Evolutionary conservation across 805 yeast species (phyloP).

Genomic region (Wickerhamomyces silvicola): DNA sequence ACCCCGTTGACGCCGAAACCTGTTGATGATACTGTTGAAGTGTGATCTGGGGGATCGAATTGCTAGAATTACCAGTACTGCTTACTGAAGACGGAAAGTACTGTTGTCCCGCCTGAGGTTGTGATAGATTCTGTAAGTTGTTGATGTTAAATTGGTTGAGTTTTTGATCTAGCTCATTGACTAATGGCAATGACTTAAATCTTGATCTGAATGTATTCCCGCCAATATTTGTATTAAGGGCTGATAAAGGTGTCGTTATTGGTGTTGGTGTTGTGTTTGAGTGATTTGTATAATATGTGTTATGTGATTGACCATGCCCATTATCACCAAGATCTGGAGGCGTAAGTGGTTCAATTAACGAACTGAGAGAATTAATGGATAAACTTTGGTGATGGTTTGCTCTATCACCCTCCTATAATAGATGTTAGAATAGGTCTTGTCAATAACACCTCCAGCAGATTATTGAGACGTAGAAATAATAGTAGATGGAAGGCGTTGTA

Average conservation of each 20-base stretch:
- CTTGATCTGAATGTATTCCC: conserved; percentile 24
- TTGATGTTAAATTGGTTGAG: conserved; percentile 22
- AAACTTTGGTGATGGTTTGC: conserved; percentile 18
- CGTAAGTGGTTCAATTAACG: conserved; percentile 45
- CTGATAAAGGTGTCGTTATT: conserved; percentile 16
- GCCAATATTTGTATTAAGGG: conserved; percentile 15
- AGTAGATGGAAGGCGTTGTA: too few relatives aligned
- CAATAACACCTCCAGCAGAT: too few relatives aligned
- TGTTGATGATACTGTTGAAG: conserved; percentile 12
- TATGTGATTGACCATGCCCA: conserved; percentile 12
- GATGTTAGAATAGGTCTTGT: too few relatives aligned
- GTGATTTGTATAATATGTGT: conserved; percentile 22
- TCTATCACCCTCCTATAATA: conserved; percentile 13
- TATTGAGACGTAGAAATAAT: too few relatives aligned
- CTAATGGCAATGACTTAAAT: conserved; percentile 27
- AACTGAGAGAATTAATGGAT: conserved; percentile 32
- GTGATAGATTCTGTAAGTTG: conserved; percentile 17
- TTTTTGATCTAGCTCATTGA: conserved; percentile 27
- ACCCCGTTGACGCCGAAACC: neutral
- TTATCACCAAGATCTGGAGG: conserved; percentile 35
- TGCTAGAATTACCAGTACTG: conserved; percentile 3
- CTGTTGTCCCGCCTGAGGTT: neutral
- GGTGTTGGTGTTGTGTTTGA: conserved; percentile 15
- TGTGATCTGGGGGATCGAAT: conserved; percentile 19
- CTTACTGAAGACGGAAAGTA: conserved; percentile 5